phyloP scores from a whole-genome alignment of 495 filamentous ascomycete genomes.

The Daldinia loculata region DNA sequence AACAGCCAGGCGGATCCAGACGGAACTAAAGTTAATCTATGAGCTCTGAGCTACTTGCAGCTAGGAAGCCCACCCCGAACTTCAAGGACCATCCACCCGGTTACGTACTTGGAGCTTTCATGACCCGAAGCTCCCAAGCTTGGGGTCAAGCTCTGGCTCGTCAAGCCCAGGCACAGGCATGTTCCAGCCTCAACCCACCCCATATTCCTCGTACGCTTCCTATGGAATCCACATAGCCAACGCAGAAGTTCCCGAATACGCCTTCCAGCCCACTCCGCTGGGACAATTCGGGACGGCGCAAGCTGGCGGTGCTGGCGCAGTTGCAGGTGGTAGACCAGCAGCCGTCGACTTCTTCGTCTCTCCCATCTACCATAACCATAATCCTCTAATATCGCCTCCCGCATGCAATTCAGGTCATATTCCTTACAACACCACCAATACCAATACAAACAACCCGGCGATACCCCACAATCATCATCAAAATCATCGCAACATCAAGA shows the following conservation, averaged over 20 bases:
- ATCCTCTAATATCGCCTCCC: constrained; percentile 47
- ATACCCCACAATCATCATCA: constrained; percentile 33
- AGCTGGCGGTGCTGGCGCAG: constrained; percentile 34
- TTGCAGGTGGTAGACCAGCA: constrained; percentile 35
- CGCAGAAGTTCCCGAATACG: constrained; percentile 54
- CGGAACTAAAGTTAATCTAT: constrained; percentile 5
- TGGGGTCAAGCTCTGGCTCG: constrained; percentile 44
- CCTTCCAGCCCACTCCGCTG: constrained; percentile 54
- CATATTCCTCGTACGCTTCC: constrained; percentile 52
- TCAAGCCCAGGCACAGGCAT: constrained; percentile 53
- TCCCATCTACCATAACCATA: constrained; percentile 58
- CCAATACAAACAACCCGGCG: constrained; percentile 27
- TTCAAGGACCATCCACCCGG: background rate
- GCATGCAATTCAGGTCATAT: constrained; percentile 41
- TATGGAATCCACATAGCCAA: constrained; percentile 51
- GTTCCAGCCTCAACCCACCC: constrained; percentile 64
- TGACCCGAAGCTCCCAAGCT: constrained; percentile 40
- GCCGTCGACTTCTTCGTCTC: constrained; percentile 41
- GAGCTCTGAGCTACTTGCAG: constrained; percentile 8
- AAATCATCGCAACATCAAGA: constrained; percentile 47
- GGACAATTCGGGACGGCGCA: constrained; percentile 45
- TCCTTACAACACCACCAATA: constrained; percentile 47
- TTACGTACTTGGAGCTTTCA: constrained; percentile 31
- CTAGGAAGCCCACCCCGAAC: constrained; percentile 3
- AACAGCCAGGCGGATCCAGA: constrained; percentile 2